Percentiles rank a stretch among this genome's conserved stretches.
Conservation (phyloP, 116 monocot genomes). For the Cymodocea nodosa region DNA sequence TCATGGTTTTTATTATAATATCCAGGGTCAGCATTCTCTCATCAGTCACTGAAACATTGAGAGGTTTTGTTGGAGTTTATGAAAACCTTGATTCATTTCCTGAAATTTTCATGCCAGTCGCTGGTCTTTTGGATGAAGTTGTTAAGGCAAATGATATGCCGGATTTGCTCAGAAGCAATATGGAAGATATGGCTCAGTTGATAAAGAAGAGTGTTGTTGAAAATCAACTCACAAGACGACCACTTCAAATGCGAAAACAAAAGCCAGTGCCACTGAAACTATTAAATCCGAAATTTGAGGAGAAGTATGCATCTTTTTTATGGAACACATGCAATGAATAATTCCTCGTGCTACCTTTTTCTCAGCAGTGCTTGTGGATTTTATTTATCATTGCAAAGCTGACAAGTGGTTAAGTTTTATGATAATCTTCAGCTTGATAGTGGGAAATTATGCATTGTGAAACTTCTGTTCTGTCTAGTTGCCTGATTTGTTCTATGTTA, state of each 20-base stretch:
- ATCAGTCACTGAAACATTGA: conserved; percentile 45
- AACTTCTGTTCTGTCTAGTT: no score
- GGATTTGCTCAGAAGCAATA: conserved; percentile 21
- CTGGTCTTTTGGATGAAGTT: conserved; percentile 39
- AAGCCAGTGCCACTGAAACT: conserved; percentile 72
- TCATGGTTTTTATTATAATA: not conserved
- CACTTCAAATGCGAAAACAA: conserved; percentile 82
- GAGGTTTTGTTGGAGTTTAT: conserved; percentile 55
- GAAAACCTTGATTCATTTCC: conserved; percentile 68
- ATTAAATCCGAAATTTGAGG: conserved; percentile 88
- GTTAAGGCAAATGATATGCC: conserved; percentile 28
- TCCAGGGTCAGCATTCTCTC: conserved; percentile 54
- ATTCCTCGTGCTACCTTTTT: not conserved
- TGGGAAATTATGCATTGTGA: no score
- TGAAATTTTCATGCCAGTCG: conserved; percentile 73
- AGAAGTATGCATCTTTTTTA: conserved; percentile 44
- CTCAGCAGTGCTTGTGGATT: no score
- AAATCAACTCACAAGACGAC: conserved; percentile 35
- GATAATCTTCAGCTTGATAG: no score
- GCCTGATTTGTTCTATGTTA: not conserved
- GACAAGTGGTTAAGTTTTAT: no score
- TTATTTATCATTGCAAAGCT: no score
- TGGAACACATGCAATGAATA: not conserved
- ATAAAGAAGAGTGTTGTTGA: conserved; percentile 47
- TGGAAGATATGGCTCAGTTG: conserved; percentile 44